Base-by-base conservation (phyloP, 495 filamentous ascomycete genomes). In the Penicillium flavigenum region DNA sequence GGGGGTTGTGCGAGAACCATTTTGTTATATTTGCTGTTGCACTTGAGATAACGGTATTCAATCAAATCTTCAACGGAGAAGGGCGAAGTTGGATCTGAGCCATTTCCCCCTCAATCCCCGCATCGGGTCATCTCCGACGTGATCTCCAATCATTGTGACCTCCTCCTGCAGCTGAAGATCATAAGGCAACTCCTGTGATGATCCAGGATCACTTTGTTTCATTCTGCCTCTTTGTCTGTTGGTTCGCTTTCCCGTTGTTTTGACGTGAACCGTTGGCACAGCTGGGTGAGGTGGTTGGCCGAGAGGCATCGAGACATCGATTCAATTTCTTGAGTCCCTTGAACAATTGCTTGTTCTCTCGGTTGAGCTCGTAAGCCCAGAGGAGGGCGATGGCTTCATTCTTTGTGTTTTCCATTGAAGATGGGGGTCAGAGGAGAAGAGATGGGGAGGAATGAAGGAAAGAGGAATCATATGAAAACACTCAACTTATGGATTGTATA, bases 1-100 rank as follows among this genome's bases (percentile, higher is more conserved):
- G 57, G 59, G 11, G 74, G 74, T 26, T 74, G 66, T 19, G 63
- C 32, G 57, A 77, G 74, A 27, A 75, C 72, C 74, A 77, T 77
- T 10, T 61, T 73, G 63, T 6, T 2, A n/a, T 42, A 20, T 8
- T n/a, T 5, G 2, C 4, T 22, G 22, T 5, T 20, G 9, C 5
- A 16, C 17, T 44, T 4, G 20, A 22, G 22, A 4, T 27, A 5
- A 14, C 11, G 6, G 4, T 11, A 4, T 38, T 19, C n/a, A 29
- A 20, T 10, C n/a, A 14, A 14, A 43, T 1, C 11, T 5, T 31
- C n/a, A n/a, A 44, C 0, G 6, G 12, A 42, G 49, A 42, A 16
- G 12, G n/a, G 16, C 19, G 31, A 34, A n/a, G 29, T 19, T 39
- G 19, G 14, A 19, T 17, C 4, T 19, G 42, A 17, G 31, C 19